Conservation (phyloP, 108 stramenopile species). For the Fistulifera pelliculosa region DNA sequence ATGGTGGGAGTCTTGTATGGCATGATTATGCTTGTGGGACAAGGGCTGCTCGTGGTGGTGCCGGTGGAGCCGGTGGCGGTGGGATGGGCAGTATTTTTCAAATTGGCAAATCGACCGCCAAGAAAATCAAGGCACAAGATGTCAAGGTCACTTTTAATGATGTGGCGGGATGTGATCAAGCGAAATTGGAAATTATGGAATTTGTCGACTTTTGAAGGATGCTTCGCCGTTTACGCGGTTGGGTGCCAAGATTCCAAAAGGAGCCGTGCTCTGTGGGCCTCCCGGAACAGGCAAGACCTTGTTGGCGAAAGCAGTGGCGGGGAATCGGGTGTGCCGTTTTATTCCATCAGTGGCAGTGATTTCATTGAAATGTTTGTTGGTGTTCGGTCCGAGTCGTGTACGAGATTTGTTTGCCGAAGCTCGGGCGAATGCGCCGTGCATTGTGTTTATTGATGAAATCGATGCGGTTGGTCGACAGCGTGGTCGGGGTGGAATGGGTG, state of each 20-base stretch:
- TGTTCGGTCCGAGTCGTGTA: constrained; percentile 95
- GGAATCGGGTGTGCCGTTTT: constrained; percentile 96
- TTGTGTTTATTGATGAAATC: constrained; percentile 98
- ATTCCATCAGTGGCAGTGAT: constrained; percentile 90
- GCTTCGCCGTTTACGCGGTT: constrained; percentile 82
- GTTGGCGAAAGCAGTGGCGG: constrained; percentile 98
- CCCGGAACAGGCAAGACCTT: constrained; percentile 96
- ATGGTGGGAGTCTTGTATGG: constrained; percentile 71
- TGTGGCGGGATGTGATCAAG: constrained; percentile 98
- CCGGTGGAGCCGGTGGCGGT: constrained; percentile 61
- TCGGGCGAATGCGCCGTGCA: constrained; percentile 84
- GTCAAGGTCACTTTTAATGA: constrained; percentile 86
- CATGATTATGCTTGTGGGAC: constrained; percentile 62
- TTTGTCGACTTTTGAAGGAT: constrained; percentile 96
- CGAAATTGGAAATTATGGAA: constrained; percentile 98
- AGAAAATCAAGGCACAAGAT: constrained; percentile 79
- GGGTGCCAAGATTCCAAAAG: constrained; percentile 97
- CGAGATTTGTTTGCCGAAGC: constrained; percentile 96
- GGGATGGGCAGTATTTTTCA: constrained; percentile 47
- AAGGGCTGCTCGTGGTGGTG: constrained; percentile 52
- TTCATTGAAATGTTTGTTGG: constrained; percentile 99
- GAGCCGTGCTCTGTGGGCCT: constrained; percentile 90
- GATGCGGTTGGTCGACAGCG: constrained; percentile 97
- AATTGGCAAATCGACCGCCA: constrained; percentile 82
- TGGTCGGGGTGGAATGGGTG: constrained; percentile 82